Percentiles rank a stretch among this genome's conserved stretches.
Evolutionary conservation across 768 basidiomycete species (phyloP).

Genomic region (Termitomyces sp.): DNA sequence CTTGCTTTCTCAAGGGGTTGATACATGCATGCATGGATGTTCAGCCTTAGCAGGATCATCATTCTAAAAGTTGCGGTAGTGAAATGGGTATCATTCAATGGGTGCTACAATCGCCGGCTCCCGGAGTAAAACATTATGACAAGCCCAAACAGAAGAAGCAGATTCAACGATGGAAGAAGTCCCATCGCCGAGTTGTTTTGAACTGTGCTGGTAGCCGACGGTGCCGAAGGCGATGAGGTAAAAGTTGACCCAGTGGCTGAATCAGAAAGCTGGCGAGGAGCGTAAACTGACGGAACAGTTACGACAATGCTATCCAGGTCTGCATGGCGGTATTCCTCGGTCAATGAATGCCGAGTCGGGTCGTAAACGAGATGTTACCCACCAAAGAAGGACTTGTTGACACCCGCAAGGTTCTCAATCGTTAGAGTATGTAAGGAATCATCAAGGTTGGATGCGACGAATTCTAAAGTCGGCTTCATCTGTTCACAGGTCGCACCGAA

Average conservation of each 20-base stretch:
- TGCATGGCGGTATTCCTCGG: constrained; percentile 6
- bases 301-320: constrained; percentile 41
- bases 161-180: not conserved
- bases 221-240: not conserved
- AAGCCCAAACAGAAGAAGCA: constrained; percentile 2
- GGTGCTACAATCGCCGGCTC: not conserved
- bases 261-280: constrained; percentile 23
- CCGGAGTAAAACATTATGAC: not conserved
- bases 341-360: not conserved
- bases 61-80: not conserved
- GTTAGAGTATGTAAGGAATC: constrained; percentile 29
- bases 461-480: constrained; percentile 35
- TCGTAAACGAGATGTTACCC: not conserved
- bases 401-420: constrained; percentile 33
- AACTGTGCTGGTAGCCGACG: not conserved
- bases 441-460: constrained; percentile 36
- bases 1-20: not conserved
- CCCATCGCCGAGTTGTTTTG: not conserved
- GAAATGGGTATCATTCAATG: not conserved
- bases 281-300: constrained; percentile 34
- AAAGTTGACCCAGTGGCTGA: not conserved
- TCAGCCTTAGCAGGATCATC: not conserved
- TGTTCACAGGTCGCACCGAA: constrained; percentile 42
- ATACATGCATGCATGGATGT: not conserved
- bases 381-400: constrained; percentile 42